Evolutionary conservation across 495 filamentous ascomycete genomes (phyloP).

Genomic region (Pseudoneurospora amorphoporcata): DNA sequence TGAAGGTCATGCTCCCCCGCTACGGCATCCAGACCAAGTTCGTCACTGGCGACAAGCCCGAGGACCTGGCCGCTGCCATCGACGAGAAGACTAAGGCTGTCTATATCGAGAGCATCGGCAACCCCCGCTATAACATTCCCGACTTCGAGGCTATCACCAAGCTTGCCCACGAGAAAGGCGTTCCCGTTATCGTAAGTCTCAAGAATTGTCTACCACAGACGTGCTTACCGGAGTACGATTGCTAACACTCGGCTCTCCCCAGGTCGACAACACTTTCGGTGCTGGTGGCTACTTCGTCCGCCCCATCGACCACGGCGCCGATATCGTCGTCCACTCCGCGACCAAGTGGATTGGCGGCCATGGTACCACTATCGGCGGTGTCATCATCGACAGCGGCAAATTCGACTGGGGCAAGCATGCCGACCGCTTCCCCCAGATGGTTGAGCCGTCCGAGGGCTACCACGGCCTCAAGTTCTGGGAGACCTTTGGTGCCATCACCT

Average conservation of each 20-base stretch:
- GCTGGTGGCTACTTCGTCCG: constrained; percentile 86
- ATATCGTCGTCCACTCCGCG: constrained; percentile 91
- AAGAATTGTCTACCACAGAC: background rate
- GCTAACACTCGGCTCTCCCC: background rate
- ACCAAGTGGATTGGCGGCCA: constrained; percentile 99
- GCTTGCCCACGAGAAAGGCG: constrained; percentile 66
- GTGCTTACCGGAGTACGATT: constrained; percentile 1
- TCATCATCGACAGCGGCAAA: constrained; percentile 85
- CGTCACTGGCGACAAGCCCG: constrained; percentile 70
- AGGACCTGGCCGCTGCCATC: constrained; percentile 74
- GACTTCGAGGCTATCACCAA: constrained; percentile 79
- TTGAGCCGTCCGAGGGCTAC: constrained; percentile 85
- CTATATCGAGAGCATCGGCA: constrained; percentile 91
- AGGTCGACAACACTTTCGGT: constrained; percentile 96
- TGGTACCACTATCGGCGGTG: constrained; percentile 87
- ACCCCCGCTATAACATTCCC: constrained; percentile 90
- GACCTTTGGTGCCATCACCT: constrained; percentile 79
- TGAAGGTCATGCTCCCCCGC: constrained; percentile 85
- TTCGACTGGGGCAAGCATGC: constrained; percentile 93
- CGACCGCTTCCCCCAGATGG: constrained; percentile 85
- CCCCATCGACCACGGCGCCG: constrained; percentile 86
- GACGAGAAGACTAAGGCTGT: constrained; percentile 96
- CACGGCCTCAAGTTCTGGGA: constrained; percentile 98
- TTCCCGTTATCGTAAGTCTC: constrained; percentile 68
- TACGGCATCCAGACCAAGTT: constrained; percentile 89